Conservation (phyloP, 495 filamentous ascomycete species). For the Hypoxylon perforatum region DNA sequence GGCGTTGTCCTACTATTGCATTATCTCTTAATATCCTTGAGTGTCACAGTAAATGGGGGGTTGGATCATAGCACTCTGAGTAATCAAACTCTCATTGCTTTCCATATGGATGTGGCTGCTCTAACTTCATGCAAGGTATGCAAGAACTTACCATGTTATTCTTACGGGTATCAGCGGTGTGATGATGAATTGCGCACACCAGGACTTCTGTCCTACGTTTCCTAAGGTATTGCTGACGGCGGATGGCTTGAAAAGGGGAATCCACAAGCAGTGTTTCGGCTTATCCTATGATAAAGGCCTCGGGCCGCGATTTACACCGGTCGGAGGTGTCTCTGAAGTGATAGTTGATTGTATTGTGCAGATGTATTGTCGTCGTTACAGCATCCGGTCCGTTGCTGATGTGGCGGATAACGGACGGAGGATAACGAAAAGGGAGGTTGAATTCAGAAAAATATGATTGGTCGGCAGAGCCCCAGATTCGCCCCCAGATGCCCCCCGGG, state of each 20-base stretch:
- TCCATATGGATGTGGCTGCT: not conserved
- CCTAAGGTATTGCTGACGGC: not conserved
- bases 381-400: constrained; percentile 13
- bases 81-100: not conserved
- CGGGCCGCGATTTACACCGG: constrained; percentile 8
- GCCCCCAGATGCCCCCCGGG: no score
- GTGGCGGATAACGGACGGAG: constrained; percentile 10
- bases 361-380: constrained; percentile 11
- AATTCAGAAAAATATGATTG: constrained; percentile 23
- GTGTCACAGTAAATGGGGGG: constrained; percentile 2
- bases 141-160: not conserved
- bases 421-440: constrained; percentile 27
- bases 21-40: constrained; percentile 6
- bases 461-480: not conserved
- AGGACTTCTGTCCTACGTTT: constrained; percentile 10
- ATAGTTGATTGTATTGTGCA: not conserved
- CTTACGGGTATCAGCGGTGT: not conserved
- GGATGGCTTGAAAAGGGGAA: not conserved
- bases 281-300: constrained; percentile 9
- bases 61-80: not conserved
- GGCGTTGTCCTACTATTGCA: not conserved
- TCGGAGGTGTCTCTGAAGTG: not conserved
- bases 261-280: constrained; percentile 17
- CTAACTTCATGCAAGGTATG: not conserved
- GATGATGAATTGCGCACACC: not conserved